Evolutionary conservation across 2,329 filamentous ascomycete species (phyloP).

Genomic region (Colletotrichum sp.): DNA sequence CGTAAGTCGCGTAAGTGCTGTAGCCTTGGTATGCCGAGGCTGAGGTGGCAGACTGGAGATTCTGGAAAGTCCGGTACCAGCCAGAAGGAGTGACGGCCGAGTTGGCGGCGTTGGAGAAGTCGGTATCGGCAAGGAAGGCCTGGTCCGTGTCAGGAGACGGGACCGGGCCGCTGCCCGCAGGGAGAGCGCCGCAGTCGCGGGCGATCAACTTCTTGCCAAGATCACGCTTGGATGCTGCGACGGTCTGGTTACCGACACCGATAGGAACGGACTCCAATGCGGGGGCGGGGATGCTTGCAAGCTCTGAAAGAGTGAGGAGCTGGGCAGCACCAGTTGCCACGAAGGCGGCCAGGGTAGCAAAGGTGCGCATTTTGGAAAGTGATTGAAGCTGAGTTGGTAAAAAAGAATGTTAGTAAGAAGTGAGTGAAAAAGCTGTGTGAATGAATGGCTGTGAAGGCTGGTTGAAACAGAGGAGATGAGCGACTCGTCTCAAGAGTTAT

Average conservation of each 20-base stretch:
- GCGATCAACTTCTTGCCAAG: not conserved
- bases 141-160: not conserved
- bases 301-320: not conserved
- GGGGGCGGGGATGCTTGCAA: not conserved
- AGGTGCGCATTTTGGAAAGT: not conserved
- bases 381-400: not conserved
- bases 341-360: not conserved
- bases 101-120: not conserved
- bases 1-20: not conserved
- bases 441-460: not conserved
- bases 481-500: not conserved
- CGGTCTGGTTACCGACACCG: not conserved
- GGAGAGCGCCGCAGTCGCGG: not conserved
- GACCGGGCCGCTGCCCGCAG: not conserved
- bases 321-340: not conserved
- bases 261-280: not conserved
- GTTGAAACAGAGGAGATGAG: not conserved
- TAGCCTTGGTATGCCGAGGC: not conserved
- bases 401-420: not conserved
- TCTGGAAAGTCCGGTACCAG: slow-evolving; percentile 4
- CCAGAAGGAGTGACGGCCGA: not conserved
- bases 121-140: not conserved
- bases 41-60: slow-evolving; percentile 5
- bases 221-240: not conserved
- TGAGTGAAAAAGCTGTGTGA: not conserved